Evolutionary conservation across 768 basidiomycete species (phyloP), one percentile per base, ranked within the genome.

Genomic region (Lactifluus volemus): DNA sequence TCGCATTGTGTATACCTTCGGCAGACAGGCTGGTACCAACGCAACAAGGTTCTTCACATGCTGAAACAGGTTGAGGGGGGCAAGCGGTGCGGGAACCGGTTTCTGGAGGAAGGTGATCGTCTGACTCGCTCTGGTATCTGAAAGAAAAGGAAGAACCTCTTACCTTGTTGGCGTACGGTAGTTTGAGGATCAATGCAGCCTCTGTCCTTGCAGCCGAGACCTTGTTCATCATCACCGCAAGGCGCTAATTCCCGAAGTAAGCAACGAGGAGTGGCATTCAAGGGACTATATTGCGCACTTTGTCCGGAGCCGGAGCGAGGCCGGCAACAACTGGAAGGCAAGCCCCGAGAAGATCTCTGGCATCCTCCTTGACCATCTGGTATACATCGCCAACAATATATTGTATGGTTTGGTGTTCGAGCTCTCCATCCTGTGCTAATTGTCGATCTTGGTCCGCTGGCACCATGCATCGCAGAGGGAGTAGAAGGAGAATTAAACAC

Each of bases 351-450:
- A 15, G 63, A 42, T 14, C 65, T 29, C 30, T 63, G 53, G 48
- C 62, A 65, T 21, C 51, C 58, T 1, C 59, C 55, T 45, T 42
- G 25, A 49, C 51, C 51, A 19, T 60, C 58, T 30, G 58, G 58
- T 14, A 57, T 57, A 42, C 58, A 49, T 58, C 58, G 10, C 55
- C 52, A n/a, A 60, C 41, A 3, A 34, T 34, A 34, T 58, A 11
- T 12, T 51, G 45, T 30, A 50, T 36, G 19, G 29, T 3, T 17
- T 19, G 25, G 1, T 49, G 49, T 6, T 49, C 36, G 14, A 29
- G n/a, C 8, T 47, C 53, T 30, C 54, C 14, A 8, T 19, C 59
- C 34, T 48, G 63, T n/a, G 49, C 29, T 41, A 39, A 10, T 48
- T 53, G 63, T 44, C 50, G n/a, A 52, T 11, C 32, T n/a, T 38